Evolutionary conservation across 2,329 filamentous ascomycete species (phyloP).

Genomic region (Colletotrichum sp.): DNA sequence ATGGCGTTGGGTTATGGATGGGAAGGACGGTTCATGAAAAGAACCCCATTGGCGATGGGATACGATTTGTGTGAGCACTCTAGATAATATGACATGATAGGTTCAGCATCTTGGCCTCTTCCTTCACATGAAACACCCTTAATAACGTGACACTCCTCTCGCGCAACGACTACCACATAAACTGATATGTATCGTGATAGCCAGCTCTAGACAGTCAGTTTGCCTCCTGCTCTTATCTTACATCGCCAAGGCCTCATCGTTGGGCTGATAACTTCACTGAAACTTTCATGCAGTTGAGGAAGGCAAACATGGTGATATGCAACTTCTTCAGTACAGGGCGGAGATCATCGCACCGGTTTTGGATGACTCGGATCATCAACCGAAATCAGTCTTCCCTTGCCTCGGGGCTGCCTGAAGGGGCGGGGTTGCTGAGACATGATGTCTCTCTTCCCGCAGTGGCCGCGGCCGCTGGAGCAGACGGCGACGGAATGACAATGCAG

Average conservation of each 20-base stretch:
- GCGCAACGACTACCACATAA: accelerated
- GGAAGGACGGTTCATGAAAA: background rate
- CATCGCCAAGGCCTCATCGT: background rate
- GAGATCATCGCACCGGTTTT: background rate
- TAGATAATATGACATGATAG: background rate
- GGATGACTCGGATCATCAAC: background rate
- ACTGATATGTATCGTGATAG: background rate
- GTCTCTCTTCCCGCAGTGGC: background rate
- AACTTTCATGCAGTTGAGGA: background rate
- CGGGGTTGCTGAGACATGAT: background rate
- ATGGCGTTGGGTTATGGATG: background rate
- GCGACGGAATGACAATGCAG: background rate
- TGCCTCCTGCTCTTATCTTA: background rate
- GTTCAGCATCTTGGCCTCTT: background rate
- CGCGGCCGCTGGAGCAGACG: background rate
- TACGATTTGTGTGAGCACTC: background rate
- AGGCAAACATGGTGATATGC: background rate
- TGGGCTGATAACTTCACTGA: background rate
- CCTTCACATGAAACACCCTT: background rate
- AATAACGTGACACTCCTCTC: background rate
- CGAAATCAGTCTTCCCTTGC: background rate
- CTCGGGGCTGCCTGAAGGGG: background rate
- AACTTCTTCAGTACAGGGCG: background rate
- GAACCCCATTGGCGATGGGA: background rate
- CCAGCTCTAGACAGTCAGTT: accelerated